These are phyloP conservation scores for Perilla frutescens DNA, from an alignment of 257 asterid species.

Conservation along the genomic window DNA sequence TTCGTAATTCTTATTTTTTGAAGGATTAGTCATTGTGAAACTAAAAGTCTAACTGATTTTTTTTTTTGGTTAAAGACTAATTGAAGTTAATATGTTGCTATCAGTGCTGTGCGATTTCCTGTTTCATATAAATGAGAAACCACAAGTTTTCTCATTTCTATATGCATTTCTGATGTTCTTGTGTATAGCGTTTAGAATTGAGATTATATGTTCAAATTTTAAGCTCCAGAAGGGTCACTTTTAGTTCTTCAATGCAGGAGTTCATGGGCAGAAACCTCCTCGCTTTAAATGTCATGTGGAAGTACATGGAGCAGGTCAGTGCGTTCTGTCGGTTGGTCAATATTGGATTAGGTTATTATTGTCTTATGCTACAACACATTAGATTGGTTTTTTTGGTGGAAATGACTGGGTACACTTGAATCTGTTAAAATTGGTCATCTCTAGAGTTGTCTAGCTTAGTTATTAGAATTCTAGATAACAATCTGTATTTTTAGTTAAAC, in stretches of 20 bases:
- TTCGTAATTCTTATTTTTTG: constrained; percentile 16
- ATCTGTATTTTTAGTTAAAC: too few species aligned
- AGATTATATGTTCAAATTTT: background rate
- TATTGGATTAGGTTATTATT: constrained; percentile 18
- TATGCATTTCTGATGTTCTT: background rate
- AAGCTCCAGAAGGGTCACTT: constrained; percentile 10
- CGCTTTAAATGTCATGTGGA: constrained; percentile 98
- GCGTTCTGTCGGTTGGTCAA: constrained; percentile 20
- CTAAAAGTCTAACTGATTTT: background rate
- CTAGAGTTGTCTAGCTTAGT: too few species aligned
- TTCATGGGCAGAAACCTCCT: constrained; percentile 98
- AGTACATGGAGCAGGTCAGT: constrained; percentile 93
- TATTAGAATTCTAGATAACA: too few species aligned
- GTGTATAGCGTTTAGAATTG: constrained; percentile 1
- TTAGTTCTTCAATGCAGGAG: constrained; percentile 58
- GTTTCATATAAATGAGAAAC: constrained; percentile 19
- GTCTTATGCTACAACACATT: constrained; percentile 23
- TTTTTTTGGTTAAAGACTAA: too few species aligned
- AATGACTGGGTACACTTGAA: constrained; percentile 8
- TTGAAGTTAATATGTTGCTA: background rate
- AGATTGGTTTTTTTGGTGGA: constrained; percentile 8
- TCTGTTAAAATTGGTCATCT: background rate
- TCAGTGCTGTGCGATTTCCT: constrained; percentile 3
- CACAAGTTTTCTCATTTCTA: background rate
- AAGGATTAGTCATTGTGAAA: background rate